Conservation (phyloP, 192 early-diverging fungal species). For the Coemansia sp. region DNA sequence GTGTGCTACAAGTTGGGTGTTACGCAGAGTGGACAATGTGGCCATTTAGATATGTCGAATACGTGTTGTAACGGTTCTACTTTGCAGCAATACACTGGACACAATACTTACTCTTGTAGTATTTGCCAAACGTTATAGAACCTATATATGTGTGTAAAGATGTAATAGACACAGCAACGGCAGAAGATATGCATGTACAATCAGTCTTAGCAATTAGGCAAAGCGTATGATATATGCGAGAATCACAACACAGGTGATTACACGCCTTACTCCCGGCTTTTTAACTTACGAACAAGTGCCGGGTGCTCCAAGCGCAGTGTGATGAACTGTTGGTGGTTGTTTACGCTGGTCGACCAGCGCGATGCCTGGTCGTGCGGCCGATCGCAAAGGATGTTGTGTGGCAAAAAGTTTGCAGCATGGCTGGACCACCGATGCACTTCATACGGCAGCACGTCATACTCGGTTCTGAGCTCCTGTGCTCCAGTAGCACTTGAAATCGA, state of each 20-base stretch:
- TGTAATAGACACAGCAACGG: slow-evolving; percentile 11
- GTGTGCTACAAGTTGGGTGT: slow-evolving; percentile 56
- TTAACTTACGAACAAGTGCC: slow-evolving; percentile 75
- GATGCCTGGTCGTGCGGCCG: slow-evolving; percentile 87
- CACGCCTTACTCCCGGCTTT: too few relatives aligned
- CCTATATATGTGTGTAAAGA: slow-evolving; percentile 29
- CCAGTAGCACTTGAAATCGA: neutral
- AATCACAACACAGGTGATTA: too few relatives aligned
- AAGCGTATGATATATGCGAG: neutral
- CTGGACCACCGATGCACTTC: slow-evolving; percentile 75
- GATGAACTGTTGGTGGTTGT: slow-evolving; percentile 91
- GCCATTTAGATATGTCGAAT: neutral
- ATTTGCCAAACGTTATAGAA: slow-evolving; percentile 93
- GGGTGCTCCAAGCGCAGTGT: slow-evolving; percentile 86
- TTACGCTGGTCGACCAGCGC: slow-evolving; percentile 83
- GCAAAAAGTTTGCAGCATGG: slow-evolving; percentile 81
- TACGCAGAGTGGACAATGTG: neutral
- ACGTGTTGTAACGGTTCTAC: too few relatives aligned
- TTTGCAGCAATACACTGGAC: too few relatives aligned
- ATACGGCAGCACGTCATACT: slow-evolving; percentile 58
- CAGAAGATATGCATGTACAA: neutral
- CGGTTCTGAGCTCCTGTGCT: slow-evolving; percentile 36
- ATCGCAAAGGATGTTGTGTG: slow-evolving; percentile 78
- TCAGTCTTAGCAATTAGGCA: neutral
- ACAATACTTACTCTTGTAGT: slow-evolving; percentile 61